Percentiles rank a stretch among this genome's conserved stretches.
Evolutionary conservation across 768 basidiomycete genomes (phyloP).

Genomic region (Tephrocybe sp.): DNA sequence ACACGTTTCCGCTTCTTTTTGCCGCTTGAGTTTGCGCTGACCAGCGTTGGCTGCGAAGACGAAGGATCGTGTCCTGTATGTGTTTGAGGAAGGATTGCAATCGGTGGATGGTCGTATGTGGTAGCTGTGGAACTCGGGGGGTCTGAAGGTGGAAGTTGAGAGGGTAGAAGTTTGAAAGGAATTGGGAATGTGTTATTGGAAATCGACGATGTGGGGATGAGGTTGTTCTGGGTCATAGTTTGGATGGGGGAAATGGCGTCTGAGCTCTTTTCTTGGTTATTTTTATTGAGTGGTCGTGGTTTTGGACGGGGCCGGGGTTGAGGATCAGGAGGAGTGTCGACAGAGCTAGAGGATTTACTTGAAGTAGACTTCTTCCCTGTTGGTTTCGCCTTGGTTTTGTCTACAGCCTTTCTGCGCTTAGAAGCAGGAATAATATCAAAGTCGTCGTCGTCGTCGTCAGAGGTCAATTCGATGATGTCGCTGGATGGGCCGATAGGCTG

Average conservation of each 20-base stretch:
- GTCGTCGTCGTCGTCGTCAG: conserved; percentile 40
- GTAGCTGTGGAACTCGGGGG: conserved; percentile 32
- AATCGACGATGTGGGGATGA: conserved; percentile 20
- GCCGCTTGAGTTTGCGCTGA: no score
- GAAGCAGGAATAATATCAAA: conserved; percentile 28
- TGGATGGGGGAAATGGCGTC: conserved; percentile 6
- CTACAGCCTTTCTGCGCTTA: conserved; percentile 21
- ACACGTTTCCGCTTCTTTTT: conserved; percentile 17
- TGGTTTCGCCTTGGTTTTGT: conserved; percentile 25
- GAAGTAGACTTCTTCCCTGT: conserved; percentile 16
- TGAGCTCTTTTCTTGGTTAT: neutral
- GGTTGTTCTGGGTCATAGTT: conserved; percentile 6
- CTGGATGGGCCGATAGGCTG: conserved; percentile 3
- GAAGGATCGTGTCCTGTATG: conserved; percentile 25
- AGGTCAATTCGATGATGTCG: conserved; percentile 46
- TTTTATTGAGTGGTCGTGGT: conserved; percentile 6
- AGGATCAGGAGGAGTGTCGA: conserved; percentile 6
- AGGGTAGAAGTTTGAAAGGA: conserved; percentile 19
- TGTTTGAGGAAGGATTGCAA: conserved; percentile 32
- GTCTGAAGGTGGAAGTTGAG: conserved; percentile 32
- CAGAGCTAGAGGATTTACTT: conserved; percentile 18
- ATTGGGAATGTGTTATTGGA: conserved; percentile 12
- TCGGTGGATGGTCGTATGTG: conserved; percentile 27
- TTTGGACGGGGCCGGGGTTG: conserved; percentile 12
- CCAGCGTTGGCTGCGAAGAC: conserved; percentile 28